A percentile compares a stretch with the other conserved stretches of the same genome.
Evolutionary conservation across 306 rosid genomes (phyloP).

Genomic region (Senna tora): DNA sequence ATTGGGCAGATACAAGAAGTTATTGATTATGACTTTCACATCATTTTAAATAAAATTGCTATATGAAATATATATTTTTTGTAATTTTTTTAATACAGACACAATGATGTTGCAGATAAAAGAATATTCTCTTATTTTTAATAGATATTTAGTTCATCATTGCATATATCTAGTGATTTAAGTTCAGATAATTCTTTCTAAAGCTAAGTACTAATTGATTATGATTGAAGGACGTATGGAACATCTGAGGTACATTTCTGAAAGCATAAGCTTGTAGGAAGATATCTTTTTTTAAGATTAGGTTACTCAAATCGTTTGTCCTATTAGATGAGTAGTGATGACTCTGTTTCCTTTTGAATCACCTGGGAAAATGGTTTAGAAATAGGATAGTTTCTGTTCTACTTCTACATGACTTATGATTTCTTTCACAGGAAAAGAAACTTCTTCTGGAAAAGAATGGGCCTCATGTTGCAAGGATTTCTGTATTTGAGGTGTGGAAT

Average conservation of each 20-base stretch:
- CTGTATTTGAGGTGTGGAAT: conserved; percentile 81
- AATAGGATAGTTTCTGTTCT: conserved; percentile 18
- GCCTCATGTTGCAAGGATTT: conserved; percentile 79
- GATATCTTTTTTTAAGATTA: background rate
- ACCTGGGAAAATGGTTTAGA: conserved; percentile 1
- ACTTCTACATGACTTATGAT: conserved; percentile 16
- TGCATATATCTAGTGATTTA: background rate
- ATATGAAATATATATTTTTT: no score
- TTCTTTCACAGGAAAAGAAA: conserved; percentile 73
- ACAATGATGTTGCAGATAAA: background rate
- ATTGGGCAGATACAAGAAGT: background rate
- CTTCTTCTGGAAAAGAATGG: conserved; percentile 84
- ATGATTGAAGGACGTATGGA: conserved; percentile 10
- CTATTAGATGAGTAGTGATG: conserved; percentile 1
- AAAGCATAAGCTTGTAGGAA: background rate
- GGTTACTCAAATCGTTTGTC: conserved; percentile 16
- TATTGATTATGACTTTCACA: background rate
- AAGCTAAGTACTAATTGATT: background rate
- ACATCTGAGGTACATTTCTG: background rate
- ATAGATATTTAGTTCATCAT: background rate
- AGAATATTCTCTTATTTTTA: background rate
- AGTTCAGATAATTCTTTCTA: background rate
- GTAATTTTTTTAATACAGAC: background rate
- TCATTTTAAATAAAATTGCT: background rate
- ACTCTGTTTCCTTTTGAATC: background rate